A percentile compares a stretch with the other conserved stretches of the same genome.
Evolutionary conservation across 2,329 filamentous ascomycete species (phyloP).

Genomic region (Elsinoe batatas): DNA sequence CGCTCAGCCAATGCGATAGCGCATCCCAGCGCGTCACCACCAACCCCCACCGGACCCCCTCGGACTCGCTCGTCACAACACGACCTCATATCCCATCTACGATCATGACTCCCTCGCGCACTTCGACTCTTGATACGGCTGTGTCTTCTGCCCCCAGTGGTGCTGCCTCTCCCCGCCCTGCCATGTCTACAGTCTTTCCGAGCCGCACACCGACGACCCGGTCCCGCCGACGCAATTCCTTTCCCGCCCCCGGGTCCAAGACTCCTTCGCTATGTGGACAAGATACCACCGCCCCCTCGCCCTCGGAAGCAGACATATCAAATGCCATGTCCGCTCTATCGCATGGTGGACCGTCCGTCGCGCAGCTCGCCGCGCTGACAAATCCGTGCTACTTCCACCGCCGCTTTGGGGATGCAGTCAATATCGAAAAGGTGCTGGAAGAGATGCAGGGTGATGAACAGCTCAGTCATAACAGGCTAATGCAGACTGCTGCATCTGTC

Average conservation of each 20-base stretch:
- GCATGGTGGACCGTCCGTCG: slow-evolving; percentile 18
- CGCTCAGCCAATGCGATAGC: neutral
- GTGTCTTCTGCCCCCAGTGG: neutral
- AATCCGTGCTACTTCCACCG: slow-evolving; percentile 98
- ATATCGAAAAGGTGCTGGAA: slow-evolving; percentile 88
- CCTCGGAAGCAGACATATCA: slow-evolving; percentile 15
- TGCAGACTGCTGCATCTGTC: slow-evolving; percentile 91
- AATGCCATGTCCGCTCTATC: slow-evolving; percentile 16
- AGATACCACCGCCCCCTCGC: slow-evolving; percentile 13
- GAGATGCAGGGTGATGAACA: slow-evolving; percentile 83
- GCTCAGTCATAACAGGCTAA: slow-evolving; percentile 85
- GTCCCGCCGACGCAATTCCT: slow-evolving; percentile 15
- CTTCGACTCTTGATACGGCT: neutral
- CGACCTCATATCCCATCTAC: neutral
- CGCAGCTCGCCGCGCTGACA: slow-evolving; percentile 57
- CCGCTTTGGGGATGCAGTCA: slow-evolving; percentile 89
- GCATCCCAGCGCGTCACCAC: neutral
- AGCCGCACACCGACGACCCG: neutral
- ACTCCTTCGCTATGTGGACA: slow-evolving; percentile 13
- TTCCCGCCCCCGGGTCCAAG: slow-evolving; percentile 15
- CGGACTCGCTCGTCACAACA: neutral
- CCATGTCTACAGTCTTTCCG: slow-evolving; percentile 8
- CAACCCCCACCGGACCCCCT: slow-evolving; percentile 7
- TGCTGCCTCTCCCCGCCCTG: neutral
- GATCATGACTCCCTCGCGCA: neutral